Percentiles rank a stretch among this genome's conserved stretches.
Evolutionary conservation across 225 moss, liverwort and hornwort genomes (phyloP).

Genomic region (Climacium dendroides): DNA sequence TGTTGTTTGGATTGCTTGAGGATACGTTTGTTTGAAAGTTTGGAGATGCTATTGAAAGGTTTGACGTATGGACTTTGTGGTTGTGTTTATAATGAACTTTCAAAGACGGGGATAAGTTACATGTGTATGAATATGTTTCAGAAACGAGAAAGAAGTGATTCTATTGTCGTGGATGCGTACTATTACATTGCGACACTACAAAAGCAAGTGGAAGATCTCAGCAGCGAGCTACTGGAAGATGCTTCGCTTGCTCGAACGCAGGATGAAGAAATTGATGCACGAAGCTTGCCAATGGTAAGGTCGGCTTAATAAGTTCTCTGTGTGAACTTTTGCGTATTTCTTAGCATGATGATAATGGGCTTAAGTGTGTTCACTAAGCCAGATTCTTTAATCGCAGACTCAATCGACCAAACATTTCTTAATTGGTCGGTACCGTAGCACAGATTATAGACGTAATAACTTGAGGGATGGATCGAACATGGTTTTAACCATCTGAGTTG

Average conservation of each 20-base stretch:
- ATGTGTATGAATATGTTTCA: background rate
- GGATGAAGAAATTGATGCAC: background rate
- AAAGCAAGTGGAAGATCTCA: constrained; percentile 21
- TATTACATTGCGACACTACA: constrained; percentile 4
- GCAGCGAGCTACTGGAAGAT: background rate
- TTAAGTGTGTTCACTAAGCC: too few species aligned
- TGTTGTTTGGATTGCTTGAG: background rate
- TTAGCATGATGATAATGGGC: background rate
- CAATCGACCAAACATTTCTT: background rate
- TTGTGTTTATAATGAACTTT: background rate
- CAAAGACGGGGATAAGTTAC: too few species aligned
- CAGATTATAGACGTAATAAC: background rate
- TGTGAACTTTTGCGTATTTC: background rate
- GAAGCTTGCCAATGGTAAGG: background rate
- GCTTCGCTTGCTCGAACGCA: background rate
- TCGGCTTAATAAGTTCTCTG: background rate
- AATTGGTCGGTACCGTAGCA: background rate
- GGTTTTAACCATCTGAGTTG: background rate
- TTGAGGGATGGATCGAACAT: background rate
- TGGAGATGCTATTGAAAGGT: background rate
- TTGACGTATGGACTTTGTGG: background rate
- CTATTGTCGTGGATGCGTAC: constrained; percentile 15
- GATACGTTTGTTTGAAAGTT: background rate
- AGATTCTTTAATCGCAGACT: background rate
- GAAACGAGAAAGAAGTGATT: background rate